phyloP scores from a whole-genome alignment of 345 rosid genomes.

The Raphanus sativus region DNA sequence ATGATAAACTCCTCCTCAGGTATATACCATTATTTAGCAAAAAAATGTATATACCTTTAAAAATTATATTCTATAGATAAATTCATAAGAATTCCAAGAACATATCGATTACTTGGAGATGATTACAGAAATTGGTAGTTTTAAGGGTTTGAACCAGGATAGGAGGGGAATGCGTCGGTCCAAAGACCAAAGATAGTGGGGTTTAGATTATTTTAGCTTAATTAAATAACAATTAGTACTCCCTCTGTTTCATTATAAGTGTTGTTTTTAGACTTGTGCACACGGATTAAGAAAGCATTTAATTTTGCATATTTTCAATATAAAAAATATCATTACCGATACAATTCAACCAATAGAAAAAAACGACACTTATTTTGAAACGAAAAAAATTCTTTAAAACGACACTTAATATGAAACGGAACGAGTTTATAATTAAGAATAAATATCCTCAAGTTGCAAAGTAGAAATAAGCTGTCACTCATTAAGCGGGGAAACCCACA shows the following conservation, averaged over 20 bases:
- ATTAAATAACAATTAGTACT: constrained; percentile 15
- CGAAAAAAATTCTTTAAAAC: no score
- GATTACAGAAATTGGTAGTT: neutral
- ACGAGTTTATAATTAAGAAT: neutral
- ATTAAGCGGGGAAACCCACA: constrained; percentile 18
- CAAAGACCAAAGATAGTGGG: constrained; percentile 33
- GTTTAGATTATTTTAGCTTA: constrained; percentile 3
- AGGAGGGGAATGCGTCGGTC: constrained; percentile 38
- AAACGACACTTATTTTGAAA: no score
- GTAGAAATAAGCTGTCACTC: constrained; percentile 37
- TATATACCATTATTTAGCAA: neutral
- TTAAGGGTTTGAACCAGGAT: constrained; percentile 7
- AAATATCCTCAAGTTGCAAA: constrained; percentile 28
- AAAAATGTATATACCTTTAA: neutral
- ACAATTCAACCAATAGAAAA: no score
- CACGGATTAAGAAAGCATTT: no score
- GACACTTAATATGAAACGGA: no score
- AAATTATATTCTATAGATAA: neutral
- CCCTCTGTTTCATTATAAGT: no score
- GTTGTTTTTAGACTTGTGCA: no score
- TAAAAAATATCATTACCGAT: no score
- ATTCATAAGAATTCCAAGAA: neutral
- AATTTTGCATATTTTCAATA: no score
- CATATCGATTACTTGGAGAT: neutral
- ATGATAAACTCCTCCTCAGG: constrained; percentile 6